Base-by-base conservation (phyloP, 2,329 filamentous ascomycete species). In the Phyllosticta citrichinensis region DNA sequence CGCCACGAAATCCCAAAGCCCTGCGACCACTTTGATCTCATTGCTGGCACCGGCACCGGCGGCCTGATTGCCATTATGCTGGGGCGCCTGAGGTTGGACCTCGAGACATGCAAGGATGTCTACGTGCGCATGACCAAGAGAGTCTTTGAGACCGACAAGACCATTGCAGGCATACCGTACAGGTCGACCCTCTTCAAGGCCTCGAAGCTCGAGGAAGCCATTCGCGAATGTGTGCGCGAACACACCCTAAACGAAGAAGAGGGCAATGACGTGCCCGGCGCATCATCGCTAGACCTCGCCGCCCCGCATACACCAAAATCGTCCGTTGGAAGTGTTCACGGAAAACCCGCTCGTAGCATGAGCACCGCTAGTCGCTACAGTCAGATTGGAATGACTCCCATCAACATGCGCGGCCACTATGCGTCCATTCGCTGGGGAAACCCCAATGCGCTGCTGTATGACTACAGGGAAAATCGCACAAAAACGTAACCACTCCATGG, bases 111-210 rank as follows among this genome's bases (percentile, higher is more conserved):
- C 83, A 99, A 97, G 76, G 90, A 97, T 69, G 86, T 97, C 20
- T 99, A 97, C 70, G 91, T 96, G 67, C 89, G 90, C 68, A 87
- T 99, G 83, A 99, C 94, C 33, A 86, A 88, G 68, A 87, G 88
- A 73, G 94, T 99, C 1, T 99, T 99, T 69, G 89, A 97, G 77
- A 97, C 94, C 5, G 94, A 99, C 78, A 99, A 99, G 79, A 97
- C 93, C 4, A 89, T 99, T 67, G 91, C 89, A 35, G 94, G 94
- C 11, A 96, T 99, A 62, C 94, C 94, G 0, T 97, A 95, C 71
- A 87, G 91, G 40, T 91, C 89, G 5, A 99, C 94, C 0, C 77
- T 99, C 27, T 99, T 97, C 83, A 99, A 99, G 76, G 94, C 94
- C 11, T 96, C 91, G 51, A 93, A 91, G 74, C 80, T 99, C 55